Conservation (phyloP, 139 green algal species). For the Chlamydomonas eustigma region DNA sequence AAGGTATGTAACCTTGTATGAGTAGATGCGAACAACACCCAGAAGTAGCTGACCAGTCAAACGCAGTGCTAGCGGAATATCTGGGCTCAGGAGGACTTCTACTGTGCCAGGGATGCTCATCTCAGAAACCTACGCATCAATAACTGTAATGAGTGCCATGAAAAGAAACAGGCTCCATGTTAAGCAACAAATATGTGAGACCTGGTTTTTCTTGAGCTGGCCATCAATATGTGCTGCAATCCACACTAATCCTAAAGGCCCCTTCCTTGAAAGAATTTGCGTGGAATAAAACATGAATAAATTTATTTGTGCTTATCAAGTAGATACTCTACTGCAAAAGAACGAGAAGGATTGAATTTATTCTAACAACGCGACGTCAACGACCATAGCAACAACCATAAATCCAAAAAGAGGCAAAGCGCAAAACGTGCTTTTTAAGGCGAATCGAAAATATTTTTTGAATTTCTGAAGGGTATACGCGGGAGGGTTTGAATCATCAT, state of each 20-base stretch:
- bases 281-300: conserved; percentile 81
- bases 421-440: too few relatives aligned
- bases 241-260: conserved; percentile 90
- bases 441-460: too few relatives aligned
- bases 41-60: conserved; percentile 94
- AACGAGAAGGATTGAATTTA: too few relatives aligned
- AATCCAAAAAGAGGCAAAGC: too few relatives aligned
- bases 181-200: conserved; percentile 22
- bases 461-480: too few relatives aligned
- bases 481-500: too few relatives aligned
- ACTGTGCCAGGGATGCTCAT: conserved; percentile 46
- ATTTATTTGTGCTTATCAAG: background rate
- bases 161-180: too few relatives aligned
- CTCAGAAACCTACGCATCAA: conserved; percentile 21
- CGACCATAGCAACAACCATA: too few relatives aligned
- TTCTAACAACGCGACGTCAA: too few relatives aligned
- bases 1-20: conserved; percentile 73
- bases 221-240: conserved; percentile 90
- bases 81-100: conserved; percentile 91
- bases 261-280: conserved; percentile 87
- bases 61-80: conserved; percentile 88
- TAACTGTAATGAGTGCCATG: background rate
- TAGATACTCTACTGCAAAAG: too few relatives aligned
- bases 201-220: conserved; percentile 76
- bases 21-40: conserved; percentile 91